A percentile compares a stretch with the other conserved stretches of the same genome.
These are phyloP conservation scores for Leptomonas seymouri DNA, from an alignment of 208 protist species.

Conservation along the genomic window DNA sequence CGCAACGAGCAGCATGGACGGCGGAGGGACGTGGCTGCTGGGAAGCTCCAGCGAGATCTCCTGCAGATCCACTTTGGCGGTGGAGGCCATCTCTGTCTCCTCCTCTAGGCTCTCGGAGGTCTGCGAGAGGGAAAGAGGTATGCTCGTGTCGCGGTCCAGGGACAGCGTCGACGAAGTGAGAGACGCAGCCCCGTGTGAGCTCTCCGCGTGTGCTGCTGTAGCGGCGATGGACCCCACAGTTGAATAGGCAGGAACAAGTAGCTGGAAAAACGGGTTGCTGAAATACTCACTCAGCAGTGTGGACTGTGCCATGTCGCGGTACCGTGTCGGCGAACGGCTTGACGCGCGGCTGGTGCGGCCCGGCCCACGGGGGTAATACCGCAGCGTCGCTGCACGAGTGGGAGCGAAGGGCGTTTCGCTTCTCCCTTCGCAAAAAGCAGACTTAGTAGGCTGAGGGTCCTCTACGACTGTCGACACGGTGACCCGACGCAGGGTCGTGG, in stretches of 20 bases:
- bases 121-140: background rate
- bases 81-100: background rate
- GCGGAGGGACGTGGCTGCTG: conserved; percentile 17
- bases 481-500: too few relatives aligned
- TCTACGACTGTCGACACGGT: too few relatives aligned
- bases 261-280: conserved; percentile 2
- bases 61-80: background rate
- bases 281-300: conserved; percentile 6
- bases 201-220: background rate
- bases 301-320: background rate
- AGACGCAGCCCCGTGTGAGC: background rate
- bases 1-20: conserved; percentile 60
- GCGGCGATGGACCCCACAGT: background rate
- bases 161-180: background rate
- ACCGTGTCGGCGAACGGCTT: background rate
- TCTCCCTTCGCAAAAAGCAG: background rate
- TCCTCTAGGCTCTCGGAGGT: background rate
- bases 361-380: background rate
- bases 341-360: background rate
- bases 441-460: too few relatives aligned
- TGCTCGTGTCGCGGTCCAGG: background rate
- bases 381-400: background rate
- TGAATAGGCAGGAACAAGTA: background rate
- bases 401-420: background rate
- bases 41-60: conserved; percentile 8